phyloP scores from a whole-genome alignment of 2,329 filamentous ascomycete genomes.

The Monosporascus sp. region DNA sequence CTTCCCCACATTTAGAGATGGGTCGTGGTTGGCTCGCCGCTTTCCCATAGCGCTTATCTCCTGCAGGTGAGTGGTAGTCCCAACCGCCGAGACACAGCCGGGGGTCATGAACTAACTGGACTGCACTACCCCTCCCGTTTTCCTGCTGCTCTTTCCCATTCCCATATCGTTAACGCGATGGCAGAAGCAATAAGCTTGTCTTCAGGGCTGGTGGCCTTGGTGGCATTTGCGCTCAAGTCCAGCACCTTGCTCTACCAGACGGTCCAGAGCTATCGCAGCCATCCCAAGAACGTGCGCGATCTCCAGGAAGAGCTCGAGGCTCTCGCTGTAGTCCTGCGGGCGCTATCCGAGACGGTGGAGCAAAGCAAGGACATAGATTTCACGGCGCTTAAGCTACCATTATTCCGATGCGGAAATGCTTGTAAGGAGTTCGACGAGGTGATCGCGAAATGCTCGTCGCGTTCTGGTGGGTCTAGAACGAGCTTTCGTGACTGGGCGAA shows the following conservation, averaged over 20 bases:
- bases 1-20: too few relatives aligned
- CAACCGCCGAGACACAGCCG: too few relatives aligned
- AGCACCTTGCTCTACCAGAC: slow-evolving; percentile 31
- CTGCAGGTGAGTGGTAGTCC: too few relatives aligned
- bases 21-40: too few relatives aligned
- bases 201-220: slow-evolving; percentile 31
- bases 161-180: too few relatives aligned
- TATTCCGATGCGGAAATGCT: slow-evolving; percentile 35
- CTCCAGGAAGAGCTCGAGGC: slow-evolving; percentile 34
- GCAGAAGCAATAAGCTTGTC: slow-evolving; percentile 3
- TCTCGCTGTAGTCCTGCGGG: background rate
- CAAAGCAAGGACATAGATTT: too few relatives aligned
- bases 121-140: too few relatives aligned
- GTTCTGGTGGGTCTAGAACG: slow-evolving; percentile 26
- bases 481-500: slow-evolving; percentile 41
- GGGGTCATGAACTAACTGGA: too few relatives aligned
- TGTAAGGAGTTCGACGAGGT: slow-evolving; percentile 36
- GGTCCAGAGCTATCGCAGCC: slow-evolving; percentile 30
- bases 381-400: slow-evolving; percentile 26
- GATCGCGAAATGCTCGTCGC: slow-evolving; percentile 28
- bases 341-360: too few relatives aligned
- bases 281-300: slow-evolving; percentile 32
- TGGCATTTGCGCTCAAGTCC: slow-evolving; percentile 33
- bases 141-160: too few relatives aligned
- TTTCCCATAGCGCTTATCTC: too few relatives aligned